Conservation (phyloP, 1,284 basidiomycete species). For the Ceratobasidium sp. region DNA sequence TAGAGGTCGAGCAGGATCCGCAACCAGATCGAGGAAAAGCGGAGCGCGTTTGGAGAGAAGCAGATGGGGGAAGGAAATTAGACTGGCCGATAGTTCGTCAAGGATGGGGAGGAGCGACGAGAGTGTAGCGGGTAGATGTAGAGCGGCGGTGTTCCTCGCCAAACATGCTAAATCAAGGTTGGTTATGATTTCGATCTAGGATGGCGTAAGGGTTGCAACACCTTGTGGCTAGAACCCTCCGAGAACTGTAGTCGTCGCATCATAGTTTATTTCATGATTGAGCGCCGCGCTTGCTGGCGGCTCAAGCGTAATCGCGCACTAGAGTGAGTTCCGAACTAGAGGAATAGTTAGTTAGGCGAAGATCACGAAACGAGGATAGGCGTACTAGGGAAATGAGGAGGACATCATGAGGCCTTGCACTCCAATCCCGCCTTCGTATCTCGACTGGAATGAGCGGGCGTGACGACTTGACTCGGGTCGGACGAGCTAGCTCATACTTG, state of each 20-base stretch:
- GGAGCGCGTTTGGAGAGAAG: too few relatives aligned
- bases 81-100: too few relatives aligned
- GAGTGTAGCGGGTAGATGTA: too few relatives aligned
- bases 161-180: too few relatives aligned
- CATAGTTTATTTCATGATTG: constrained; percentile 66
- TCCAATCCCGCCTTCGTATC: neutral
- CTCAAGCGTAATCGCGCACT: constrained; percentile 60
- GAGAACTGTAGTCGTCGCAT: constrained; percentile 63
- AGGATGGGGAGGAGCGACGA: too few relatives aligned
- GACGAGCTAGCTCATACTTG: constrained; percentile 5
- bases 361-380: neutral
- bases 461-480: neutral
- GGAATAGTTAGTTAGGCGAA: neutral
- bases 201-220: neutral
- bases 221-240: constrained; percentile 62
- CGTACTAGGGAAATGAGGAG: constrained; percentile 57
- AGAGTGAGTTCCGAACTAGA: constrained; percentile 63
- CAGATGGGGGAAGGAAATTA: too few relatives aligned
- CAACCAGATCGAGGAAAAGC: too few relatives aligned
- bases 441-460: too few relatives aligned
- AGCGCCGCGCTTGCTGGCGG: constrained; percentile 59
- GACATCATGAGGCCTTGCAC: neutral
- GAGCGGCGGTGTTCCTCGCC: too few relatives aligned
- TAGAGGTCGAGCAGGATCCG: too few relatives aligned
- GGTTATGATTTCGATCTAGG: too few relatives aligned